phyloP scores from a whole-genome alignment of 306 rosid genomes.

The Cicer cuneatum region DNA sequence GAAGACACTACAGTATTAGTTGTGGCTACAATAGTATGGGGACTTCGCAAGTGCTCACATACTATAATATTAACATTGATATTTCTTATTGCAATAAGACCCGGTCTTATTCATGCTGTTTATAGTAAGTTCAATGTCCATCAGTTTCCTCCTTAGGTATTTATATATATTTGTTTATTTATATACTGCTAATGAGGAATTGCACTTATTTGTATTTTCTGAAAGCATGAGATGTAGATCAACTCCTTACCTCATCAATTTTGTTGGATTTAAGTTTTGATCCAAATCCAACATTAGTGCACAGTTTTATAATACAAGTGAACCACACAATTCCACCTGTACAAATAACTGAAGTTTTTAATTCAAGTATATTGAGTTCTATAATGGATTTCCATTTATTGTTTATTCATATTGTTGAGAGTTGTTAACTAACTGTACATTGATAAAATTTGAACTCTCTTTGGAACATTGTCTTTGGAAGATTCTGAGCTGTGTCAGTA shows the following conservation, averaged over 20 bases:
- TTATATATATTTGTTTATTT: conserved; percentile 25
- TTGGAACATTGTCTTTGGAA: conserved; percentile 30
- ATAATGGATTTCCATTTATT: conserved; percentile 4
- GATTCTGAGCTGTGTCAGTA: conserved; percentile 28
- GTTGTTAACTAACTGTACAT: background rate
- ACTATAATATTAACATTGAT: conserved; percentile 69
- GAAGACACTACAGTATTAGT: conserved; percentile 76
- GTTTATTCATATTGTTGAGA: background rate
- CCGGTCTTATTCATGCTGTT: conserved; percentile 86
- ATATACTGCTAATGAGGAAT: conserved; percentile 28
- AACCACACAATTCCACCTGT: conserved; percentile 19
- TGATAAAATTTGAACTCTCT: conserved; percentile 25
- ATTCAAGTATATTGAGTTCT: conserved; percentile 9
- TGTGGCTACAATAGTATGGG: conserved; percentile 91
- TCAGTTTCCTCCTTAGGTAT: conserved; percentile 23
- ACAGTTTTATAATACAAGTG: conserved; percentile 33
- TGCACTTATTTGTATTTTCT: conserved; percentile 36
- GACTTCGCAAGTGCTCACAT: conserved; percentile 85
- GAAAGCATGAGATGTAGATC: conserved; percentile 6
- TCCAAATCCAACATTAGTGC: conserved; percentile 10
- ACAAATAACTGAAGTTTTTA: conserved; percentile 34
- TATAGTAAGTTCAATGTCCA: conserved; percentile 64
- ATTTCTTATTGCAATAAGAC: conserved; percentile 82
- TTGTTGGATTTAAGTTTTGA: conserved; percentile 34
- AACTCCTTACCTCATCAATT: conserved; percentile 9